These are phyloP conservation scores for Aspergillus pseudotamarii DNA, from an alignment of 2,329 filamentous ascomycete species.

Conservation along the genomic window DNA sequence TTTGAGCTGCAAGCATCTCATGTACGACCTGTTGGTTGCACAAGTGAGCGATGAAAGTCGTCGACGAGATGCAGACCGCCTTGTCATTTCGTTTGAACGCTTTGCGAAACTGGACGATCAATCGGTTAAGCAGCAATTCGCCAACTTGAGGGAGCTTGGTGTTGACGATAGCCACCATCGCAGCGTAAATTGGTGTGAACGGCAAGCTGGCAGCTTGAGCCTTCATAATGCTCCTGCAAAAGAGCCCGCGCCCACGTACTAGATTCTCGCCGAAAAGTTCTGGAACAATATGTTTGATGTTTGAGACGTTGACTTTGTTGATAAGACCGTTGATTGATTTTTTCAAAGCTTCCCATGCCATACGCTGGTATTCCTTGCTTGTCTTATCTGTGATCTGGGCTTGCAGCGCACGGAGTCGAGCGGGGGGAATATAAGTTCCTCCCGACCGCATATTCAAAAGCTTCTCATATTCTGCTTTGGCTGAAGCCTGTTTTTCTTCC, in stretches of 20 bases:
- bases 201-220: slow-evolving; percentile 93
- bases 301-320: slow-evolving; percentile 98
- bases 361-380: slow-evolving; percentile 96
- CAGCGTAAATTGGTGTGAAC: slow-evolving; percentile 94
- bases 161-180: slow-evolving; percentile 95
- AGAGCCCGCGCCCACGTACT: slow-evolving; percentile 84
- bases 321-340: slow-evolving; percentile 98
- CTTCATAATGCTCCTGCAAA: slow-evolving; percentile 97
- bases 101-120: slow-evolving; percentile 92
- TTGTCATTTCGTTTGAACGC: slow-evolving; percentile 97
- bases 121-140: slow-evolving; percentile 80
- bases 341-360: slow-evolving; percentile 98
- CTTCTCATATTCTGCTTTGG: slow-evolving; percentile 92
- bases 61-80: slow-evolving; percentile 87
- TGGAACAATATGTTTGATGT: slow-evolving; percentile 96
- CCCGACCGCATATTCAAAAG: slow-evolving; percentile 90
- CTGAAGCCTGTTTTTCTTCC: slow-evolving; percentile 82
- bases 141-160: slow-evolving; percentile 95
- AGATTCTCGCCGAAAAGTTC: slow-evolving; percentile 96
- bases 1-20: slow-evolving; percentile 90
- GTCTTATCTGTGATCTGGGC: slow-evolving; percentile 96
- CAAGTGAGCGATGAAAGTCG: slow-evolving; percentile 91
- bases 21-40: slow-evolving; percentile 96
- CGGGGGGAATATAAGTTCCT: slow-evolving; percentile 94
- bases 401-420: slow-evolving; percentile 85